Percentiles rank a stretch among this genome's conserved stretches.
phyloP scores from a whole-genome alignment of 805 yeast genomes.

The Komagataella kurtzmanii region DNA sequence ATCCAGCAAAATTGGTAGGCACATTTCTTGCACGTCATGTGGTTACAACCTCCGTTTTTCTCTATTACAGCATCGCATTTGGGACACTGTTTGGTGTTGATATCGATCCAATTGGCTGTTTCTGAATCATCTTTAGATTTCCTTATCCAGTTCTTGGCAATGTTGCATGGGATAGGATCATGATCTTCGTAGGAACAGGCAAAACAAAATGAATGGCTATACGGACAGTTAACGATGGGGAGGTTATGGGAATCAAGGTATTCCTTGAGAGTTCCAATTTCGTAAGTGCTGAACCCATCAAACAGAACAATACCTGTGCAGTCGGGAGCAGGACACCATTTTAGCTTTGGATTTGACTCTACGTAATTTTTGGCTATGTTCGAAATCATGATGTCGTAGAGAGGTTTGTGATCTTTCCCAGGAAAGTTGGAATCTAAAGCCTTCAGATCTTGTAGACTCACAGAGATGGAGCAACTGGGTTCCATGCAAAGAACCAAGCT shows the following conservation, averaged over 20 bases:
- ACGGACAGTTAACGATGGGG: constrained; percentile 59
- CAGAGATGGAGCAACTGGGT: constrained; percentile 30
- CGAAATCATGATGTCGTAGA: constrained; percentile 25
- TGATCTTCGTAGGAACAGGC: constrained; percentile 68
- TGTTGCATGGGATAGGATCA: constrained; percentile 68
- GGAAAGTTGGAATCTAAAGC: constrained; percentile 6
- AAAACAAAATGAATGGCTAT: constrained; percentile 66
- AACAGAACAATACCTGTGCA: constrained; percentile 44
- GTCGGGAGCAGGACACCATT: constrained; percentile 82
- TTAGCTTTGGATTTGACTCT: constrained; percentile 35
- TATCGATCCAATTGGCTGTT: constrained; percentile 75
- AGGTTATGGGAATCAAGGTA: constrained; percentile 17
- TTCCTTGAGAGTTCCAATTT: constrained; percentile 13
- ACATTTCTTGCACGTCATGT: constrained; percentile 82
- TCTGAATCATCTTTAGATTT: constrained; percentile 82
- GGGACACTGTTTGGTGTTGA: constrained; percentile 81
- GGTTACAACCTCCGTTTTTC: constrained; percentile 95
- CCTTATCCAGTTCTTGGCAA: constrained; percentile 58
- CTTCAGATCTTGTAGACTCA: constrained; percentile 18
- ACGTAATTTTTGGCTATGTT: constrained; percentile 34
- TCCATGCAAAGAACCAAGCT: constrained; percentile 54
- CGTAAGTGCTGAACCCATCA: constrained; percentile 17
- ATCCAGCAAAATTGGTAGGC: constrained; percentile 85
- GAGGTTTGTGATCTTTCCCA: constrained; percentile 8
- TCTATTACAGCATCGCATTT: constrained; percentile 71